Evolutionary conservation across 371 early-diverging fungal genomes (phyloP), one percentile per base, ranked within the genome.

Genomic region (Mucor mucedo): DNA sequence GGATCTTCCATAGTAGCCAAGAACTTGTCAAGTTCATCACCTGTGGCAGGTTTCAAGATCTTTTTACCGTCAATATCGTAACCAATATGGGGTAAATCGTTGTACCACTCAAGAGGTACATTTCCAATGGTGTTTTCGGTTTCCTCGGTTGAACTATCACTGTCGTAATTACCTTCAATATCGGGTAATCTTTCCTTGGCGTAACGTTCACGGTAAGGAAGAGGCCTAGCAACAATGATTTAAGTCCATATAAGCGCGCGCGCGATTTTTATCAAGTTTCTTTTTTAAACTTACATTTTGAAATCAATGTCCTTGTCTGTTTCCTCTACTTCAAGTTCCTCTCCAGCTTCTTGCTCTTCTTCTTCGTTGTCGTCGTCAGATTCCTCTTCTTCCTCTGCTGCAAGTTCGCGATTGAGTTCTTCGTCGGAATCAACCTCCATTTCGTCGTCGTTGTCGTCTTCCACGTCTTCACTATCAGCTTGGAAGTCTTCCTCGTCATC

Each of bases 51-150:
- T 69, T 83, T 87, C 79, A 91, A 70, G 40, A 98, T 88, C 73
- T 87, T 91, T 73, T 96, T 93, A 50, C 99, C 99, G 57, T 95
- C 85, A 52, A 95, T 76, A 69, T 94, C 92, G 79, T 98, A 98
- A 47, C 99, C 99, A 65, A 97, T 96, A 66, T 98, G 99, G 47
- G 92, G 93, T 55, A 91, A 89, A 53, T 97, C 97, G 45, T 93
- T 91, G 76, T 98, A 98, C 97, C 97, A 97, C 70, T 95, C 94
- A 76, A 94, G 85, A 14, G 98, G 96, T 16, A 98, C 85, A 63
- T 97, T 95, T 57, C 99, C 99, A 48, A 96, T 88, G 2, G 92
- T 91, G 67, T 93, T 92, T 40, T 78, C 79, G 2, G 53, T 82
- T 84, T 95, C 95, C 75, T 96, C 96, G 1, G 92, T 91, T 8